Percentiles rank a stretch among this genome's conserved stretches.
These are phyloP conservation scores for Leptographium galeiforme DNA, from an alignment of 2,329 filamentous ascomycete genomes.

Conservation along the genomic window DNA sequence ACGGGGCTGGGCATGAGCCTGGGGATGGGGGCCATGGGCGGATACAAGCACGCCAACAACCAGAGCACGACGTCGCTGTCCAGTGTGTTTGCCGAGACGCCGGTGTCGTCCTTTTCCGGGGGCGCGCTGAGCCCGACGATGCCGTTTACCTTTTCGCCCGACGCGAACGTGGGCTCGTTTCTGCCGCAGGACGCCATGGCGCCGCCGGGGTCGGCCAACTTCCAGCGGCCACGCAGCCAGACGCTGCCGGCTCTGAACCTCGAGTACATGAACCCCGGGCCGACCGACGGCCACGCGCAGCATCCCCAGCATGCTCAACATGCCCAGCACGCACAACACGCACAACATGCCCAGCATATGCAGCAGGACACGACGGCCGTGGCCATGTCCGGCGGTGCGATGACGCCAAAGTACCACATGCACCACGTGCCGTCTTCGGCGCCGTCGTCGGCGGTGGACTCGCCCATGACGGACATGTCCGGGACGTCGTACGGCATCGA, in stretches of 20 bases:
- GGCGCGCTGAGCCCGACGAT: slow-evolving; percentile 61
- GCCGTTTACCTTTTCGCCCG: slow-evolving; percentile 63
- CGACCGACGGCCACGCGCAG: slow-evolving; percentile 23
- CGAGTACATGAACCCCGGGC: slow-evolving; percentile 37
- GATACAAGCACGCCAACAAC: slow-evolving; percentile 52
- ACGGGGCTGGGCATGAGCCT: slow-evolving; percentile 18
- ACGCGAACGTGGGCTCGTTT: slow-evolving; percentile 57
- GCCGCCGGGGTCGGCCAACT: slow-evolving; percentile 31
- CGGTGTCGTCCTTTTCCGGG: slow-evolving; percentile 54
- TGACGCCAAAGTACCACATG: slow-evolving; percentile 3
- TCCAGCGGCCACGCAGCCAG: slow-evolving; percentile 71
- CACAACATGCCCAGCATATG: slow-evolving; percentile 25
- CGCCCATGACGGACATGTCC: slow-evolving; percentile 32
- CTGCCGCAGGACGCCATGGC: slow-evolving; percentile 25
- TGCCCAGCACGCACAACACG: slow-evolving; percentile 41
- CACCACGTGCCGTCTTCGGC: slow-evolving; percentile 31
- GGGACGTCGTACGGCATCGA: slow-evolving; percentile 24
- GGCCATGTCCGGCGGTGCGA: background rate
- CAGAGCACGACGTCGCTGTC: slow-evolving; percentile 54
- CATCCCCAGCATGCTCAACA: slow-evolving; percentile 19
- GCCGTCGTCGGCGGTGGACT: slow-evolving; percentile 38
- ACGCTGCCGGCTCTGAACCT: slow-evolving; percentile 66
- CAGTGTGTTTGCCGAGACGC: slow-evolving; percentile 52
- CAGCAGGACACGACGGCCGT: slow-evolving; percentile 35
- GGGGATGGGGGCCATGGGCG: slow-evolving; percentile 14